A percentile compares a stretch with the other conserved stretches of the same genome.
Evolutionary conservation across 1,284 basidiomycete species (phyloP).

Genomic region (Puccinia hordei): DNA sequence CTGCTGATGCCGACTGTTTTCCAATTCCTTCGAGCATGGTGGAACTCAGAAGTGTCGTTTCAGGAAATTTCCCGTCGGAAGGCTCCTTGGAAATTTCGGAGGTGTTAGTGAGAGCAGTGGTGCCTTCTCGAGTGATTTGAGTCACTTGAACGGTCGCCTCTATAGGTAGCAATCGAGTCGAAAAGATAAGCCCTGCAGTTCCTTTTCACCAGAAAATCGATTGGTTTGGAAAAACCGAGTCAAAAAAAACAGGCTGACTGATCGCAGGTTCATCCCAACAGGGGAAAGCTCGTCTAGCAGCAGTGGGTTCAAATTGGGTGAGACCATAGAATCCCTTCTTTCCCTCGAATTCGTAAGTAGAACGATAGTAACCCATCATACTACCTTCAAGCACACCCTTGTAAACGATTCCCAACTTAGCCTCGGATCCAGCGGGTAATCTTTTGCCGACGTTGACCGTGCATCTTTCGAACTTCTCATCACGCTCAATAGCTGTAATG

Average conservation of each 20-base stretch:
- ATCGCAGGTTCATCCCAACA: conserved; percentile 89
- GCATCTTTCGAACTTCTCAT: conserved; percentile 50
- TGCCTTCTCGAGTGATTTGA: conserved; percentile 42
- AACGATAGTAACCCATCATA: conserved; percentile 51
- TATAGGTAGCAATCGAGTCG: background rate
- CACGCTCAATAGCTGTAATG: conserved; percentile 39
- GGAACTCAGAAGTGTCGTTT: conserved; percentile 21
- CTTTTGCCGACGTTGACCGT: conserved; percentile 23
- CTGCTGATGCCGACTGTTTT: conserved; percentile 52
- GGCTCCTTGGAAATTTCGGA: conserved; percentile 39
- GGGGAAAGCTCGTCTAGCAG: conserved; percentile 67
- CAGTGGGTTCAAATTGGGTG: conserved; percentile 71
- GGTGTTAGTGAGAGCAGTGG: conserved; percentile 47
- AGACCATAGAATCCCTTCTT: conserved; percentile 56
- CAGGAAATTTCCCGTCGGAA: conserved; percentile 41
- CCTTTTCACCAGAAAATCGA: background rate
- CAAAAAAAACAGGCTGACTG: conserved; percentile 60
- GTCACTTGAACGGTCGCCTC: conserved; percentile 49
- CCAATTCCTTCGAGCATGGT: conserved; percentile 41
- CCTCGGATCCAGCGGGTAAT: conserved; percentile 27
- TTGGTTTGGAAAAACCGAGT: background rate
- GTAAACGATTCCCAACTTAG: conserved; percentile 43
- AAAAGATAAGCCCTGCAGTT: background rate
- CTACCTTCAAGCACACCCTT: conserved; percentile 48
- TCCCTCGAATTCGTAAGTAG: conserved; percentile 46